Base-by-base conservation (phyloP, 2,329 filamentous ascomycete species). In the Endocalyx cinctus region DNA sequence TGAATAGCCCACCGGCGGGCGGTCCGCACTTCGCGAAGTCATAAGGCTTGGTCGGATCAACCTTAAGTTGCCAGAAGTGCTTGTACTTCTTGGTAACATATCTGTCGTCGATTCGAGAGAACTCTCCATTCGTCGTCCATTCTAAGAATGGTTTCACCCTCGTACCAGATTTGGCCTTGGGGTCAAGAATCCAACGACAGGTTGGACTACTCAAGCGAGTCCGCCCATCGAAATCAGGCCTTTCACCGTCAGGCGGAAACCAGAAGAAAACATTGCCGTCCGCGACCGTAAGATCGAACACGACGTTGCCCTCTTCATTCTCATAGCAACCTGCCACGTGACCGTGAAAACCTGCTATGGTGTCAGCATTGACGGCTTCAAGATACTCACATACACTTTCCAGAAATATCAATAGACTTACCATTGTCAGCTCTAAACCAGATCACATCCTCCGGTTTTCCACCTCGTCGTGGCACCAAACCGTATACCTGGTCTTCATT, bases 401-500 rank as follows among this genome's bases (percentile, higher is more conserved):
- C n/a, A n/a, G n/a, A n/a, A n/a, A n/a, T n/a, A 10, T 33, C 34
- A 47, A 41, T 8, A 23, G 8, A 55, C 56, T 42, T 47, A 70
- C 70, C 70, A 34, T 74, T 74, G 30, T 68, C 64, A 7, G 66
- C 65, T 17, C 67, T 50, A 31, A 73, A 61, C 70, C 71, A 74
- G 1, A 66, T 52, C 26, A 74, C 69, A 48, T 76, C 72, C 39
- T 71, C 68, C 0, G 64, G 59, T 42, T 68, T 72, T 0, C 62
- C 70, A 4, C 65, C 64, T 4, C 65, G 51, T 6, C 72, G 58
- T 4, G 71, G 71, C 3, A 75, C 69, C 11, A 76, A 57, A 1
- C 68, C 72, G 41, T 75, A 76, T 54, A 66, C 68, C 46, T 74
- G 70, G 44, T 75, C 70, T 47, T 75, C 70, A 4, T 70, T 55